phyloP scores from a whole-genome alignment of 176 grass and related monocot species.

The Chloris gayana region DNA sequence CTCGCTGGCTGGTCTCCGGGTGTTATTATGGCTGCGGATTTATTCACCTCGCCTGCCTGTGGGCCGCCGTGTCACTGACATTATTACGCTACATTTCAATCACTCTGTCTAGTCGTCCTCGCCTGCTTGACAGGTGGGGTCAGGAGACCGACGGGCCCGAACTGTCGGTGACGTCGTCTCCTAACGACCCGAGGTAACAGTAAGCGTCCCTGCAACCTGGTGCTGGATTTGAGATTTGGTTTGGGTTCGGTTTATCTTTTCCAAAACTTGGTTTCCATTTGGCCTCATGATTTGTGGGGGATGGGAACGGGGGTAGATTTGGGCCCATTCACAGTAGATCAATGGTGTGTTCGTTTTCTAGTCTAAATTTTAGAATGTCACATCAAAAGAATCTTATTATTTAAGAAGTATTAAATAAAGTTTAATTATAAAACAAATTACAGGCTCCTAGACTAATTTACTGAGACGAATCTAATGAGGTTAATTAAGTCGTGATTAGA shows the following conservation, averaged over 20 bases:
- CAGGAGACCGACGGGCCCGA: accelerated
- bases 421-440: no score
- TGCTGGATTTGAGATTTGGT: conserved; percentile 34
- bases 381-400: no score
- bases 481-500: no score
- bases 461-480: no score
- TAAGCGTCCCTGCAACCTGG: background rate
- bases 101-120: background rate
- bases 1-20: conserved; percentile 36
- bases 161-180: background rate
- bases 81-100: background rate
- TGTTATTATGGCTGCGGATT: conserved; percentile 56
- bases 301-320: background rate
- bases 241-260: conserved; percentile 17
- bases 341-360: no score
- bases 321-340: conserved; percentile 2
- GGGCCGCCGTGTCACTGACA: conserved; percentile 31
- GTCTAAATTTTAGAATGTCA: no score
- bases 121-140: background rate
- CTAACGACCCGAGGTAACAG: accelerated
- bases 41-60: conserved; percentile 35
- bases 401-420: no score
- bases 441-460: no score
- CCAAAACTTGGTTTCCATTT: conserved; percentile 38
- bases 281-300: conserved; percentile 21